Conservation (phyloP, 768 basidiomycete genomes). For the Boletus subcaerulescens region DNA sequence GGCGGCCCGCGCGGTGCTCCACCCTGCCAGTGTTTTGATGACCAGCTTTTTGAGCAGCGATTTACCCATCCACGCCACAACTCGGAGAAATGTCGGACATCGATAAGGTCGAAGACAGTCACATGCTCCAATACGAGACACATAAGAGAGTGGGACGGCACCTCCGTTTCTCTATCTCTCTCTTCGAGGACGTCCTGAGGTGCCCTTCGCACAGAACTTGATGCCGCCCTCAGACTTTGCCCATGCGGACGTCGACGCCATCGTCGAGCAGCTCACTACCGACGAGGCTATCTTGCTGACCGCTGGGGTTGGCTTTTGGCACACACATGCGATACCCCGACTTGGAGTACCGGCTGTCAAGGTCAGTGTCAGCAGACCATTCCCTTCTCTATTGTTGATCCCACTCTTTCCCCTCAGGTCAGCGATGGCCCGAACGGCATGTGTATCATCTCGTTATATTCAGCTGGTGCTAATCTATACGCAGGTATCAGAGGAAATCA, state of each 20-base stretch:
- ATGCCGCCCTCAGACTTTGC: constrained; percentile 75
- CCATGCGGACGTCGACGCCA: constrained; percentile 54
- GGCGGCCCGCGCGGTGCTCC: neutral
- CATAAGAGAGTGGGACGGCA: constrained; percentile 5
- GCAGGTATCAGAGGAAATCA: constrained; percentile 62
- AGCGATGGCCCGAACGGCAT: constrained; percentile 78
- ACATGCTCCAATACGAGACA: constrained; percentile 14
- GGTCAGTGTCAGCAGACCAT: constrained; percentile 23
- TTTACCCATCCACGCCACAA: no score
- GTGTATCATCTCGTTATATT: constrained; percentile 12
- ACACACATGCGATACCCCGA: constrained; percentile 61
- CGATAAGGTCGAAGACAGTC: constrained; percentile 1
- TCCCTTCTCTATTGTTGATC: constrained; percentile 8
- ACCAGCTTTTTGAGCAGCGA: neutral
- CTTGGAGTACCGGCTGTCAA: constrained; percentile 72
- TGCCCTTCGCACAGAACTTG: neutral
- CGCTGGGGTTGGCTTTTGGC: constrained; percentile 77
- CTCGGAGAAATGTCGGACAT: constrained; percentile 14
- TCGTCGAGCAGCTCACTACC: constrained; percentile 64
- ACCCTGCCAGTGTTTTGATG: neutral
- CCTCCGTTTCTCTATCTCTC: constrained; percentile 4
- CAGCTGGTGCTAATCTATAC: neutral
- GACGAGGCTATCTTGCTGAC: constrained; percentile 74
- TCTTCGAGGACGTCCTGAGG: constrained; percentile 2
- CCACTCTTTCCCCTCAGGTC: constrained; percentile 40